Evolutionary conservation across 805 yeast genomes (phyloP).

Genomic region (Wickerhamomyces tratensis): DNA sequence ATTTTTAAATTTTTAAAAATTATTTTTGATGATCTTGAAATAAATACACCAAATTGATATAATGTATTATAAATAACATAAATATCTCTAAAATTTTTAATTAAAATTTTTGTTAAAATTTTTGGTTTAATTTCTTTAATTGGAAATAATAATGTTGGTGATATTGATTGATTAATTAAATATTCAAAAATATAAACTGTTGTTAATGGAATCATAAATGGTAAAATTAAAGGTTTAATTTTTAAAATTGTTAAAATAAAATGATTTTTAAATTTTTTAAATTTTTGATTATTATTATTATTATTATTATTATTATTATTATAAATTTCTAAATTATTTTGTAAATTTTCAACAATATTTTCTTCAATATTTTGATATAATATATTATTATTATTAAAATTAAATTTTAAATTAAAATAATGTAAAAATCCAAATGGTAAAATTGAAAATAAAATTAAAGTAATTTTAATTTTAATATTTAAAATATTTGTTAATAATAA

Average conservation of each 20-base stretch:
- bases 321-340: no score
- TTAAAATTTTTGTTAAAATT: conserved; percentile 51
- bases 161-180: conserved; percentile 81
- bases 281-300: not conserved
- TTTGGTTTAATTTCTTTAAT: no score
- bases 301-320: not conserved
- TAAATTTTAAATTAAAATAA: conserved; percentile 19
- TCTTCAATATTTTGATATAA: no score
- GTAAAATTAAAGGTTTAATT: conserved; percentile 37
- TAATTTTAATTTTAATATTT: conserved; percentile 39
- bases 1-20: conserved; percentile 31
- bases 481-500: conserved; percentile 65
- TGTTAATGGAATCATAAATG: conserved; percentile 77
- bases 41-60: conserved; percentile 87
- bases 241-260: conserved; percentile 15
- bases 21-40: conserved; percentile 77
- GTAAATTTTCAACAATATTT: no score
- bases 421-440: conserved; percentile 44
- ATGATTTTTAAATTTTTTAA: conserved; percentile 1
- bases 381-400: no score
- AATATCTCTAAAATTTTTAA: conserved; percentile 65
- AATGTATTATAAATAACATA: conserved; percentile 87
- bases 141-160: conserved; percentile 82
- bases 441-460: conserved; percentile 49
- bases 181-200: conserved; percentile 84